Percentiles rank a stretch among this genome's conserved stretches.
These are phyloP conservation scores for Coemansia sp. DNA, from an alignment of 192 early-diverging fungal species.

Conservation along the genomic window DNA sequence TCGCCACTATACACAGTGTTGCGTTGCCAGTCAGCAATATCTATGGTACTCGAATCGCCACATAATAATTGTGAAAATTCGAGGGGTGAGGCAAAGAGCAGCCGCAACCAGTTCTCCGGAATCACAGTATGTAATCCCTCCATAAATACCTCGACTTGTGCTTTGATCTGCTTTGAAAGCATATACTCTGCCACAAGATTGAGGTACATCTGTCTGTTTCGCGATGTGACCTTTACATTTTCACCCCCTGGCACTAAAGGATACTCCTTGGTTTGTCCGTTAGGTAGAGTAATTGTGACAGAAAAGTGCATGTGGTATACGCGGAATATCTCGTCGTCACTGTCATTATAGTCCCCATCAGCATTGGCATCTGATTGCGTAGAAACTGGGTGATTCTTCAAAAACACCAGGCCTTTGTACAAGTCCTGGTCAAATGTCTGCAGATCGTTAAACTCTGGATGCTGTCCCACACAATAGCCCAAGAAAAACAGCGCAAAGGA, in stretches of 20 bases:
- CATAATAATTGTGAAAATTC: conserved; percentile 90
- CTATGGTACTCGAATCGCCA: conserved; percentile 73
- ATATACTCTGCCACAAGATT: conserved; percentile 85
- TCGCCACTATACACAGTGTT: conserved; percentile 76
- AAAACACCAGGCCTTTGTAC: conserved; percentile 67
- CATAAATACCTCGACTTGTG: conserved; percentile 82
- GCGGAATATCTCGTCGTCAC: conserved; percentile 61
- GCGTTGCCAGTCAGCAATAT: conserved; percentile 69
- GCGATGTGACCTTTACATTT: conserved; percentile 74
- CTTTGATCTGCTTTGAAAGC: conserved; percentile 76
- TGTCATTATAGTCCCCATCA: background rate
- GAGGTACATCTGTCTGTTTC: conserved; percentile 86
- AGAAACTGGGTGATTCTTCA: conserved; percentile 66
- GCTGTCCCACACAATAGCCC: conserved; percentile 65
- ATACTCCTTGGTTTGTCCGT: conserved; percentile 44
- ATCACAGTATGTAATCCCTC: conserved; percentile 81
- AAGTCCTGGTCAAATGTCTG: conserved; percentile 76
- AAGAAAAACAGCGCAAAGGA: conserved; percentile 84
- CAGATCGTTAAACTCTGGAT: conserved; percentile 76
- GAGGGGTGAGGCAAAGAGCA: conserved; percentile 83
- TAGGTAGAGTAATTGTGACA: conserved; percentile 56
- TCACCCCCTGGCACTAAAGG: conserved; percentile 79
- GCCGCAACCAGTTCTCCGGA: conserved; percentile 76
- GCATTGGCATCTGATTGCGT: background rate
- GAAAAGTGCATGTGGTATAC: conserved; percentile 67